Evolutionary conservation across 139 green algal species (phyloP).

Genomic region (Chlorella vulgaris): DNA sequence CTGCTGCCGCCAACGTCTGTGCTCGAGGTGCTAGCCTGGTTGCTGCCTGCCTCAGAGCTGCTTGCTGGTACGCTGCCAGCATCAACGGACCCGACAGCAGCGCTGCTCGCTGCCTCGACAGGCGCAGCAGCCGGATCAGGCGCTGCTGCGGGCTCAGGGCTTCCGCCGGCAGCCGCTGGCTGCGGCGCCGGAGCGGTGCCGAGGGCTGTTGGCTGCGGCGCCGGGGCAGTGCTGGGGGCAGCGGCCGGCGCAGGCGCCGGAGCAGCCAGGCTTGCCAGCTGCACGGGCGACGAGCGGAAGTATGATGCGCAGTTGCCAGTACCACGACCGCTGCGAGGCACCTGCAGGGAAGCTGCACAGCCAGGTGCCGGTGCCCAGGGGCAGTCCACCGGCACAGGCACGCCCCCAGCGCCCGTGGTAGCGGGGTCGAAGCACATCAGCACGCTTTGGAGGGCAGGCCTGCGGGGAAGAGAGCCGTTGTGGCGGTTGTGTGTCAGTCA

Average conservation of each 20-base stretch:
- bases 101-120: no score
- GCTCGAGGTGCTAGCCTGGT: not conserved
- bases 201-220: not conserved
- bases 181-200: no score
- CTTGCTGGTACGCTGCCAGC: not conserved
- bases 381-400: not conserved
- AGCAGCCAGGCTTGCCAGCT: no score
- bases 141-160: no score
- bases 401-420: not conserved
- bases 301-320: not conserved
- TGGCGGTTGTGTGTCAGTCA: not conserved
- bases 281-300: not conserved
- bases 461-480: not conserved
- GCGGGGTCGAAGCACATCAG: not conserved
- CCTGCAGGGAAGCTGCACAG: not conserved
- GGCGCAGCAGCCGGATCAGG: not conserved
- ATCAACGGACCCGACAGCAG: no score
- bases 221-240: not conserved
- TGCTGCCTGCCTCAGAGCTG: not conserved
- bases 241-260: not conserved
- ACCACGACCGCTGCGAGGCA: not conserved
- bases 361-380: not conserved
- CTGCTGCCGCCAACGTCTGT: not conserved
- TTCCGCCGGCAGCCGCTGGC: no score
- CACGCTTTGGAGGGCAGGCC: not conserved